These are phyloP conservation scores for Diaporthe batatas DNA, from an alignment of 2,329 filamentous ascomycete species.

Conservation along the genomic window DNA sequence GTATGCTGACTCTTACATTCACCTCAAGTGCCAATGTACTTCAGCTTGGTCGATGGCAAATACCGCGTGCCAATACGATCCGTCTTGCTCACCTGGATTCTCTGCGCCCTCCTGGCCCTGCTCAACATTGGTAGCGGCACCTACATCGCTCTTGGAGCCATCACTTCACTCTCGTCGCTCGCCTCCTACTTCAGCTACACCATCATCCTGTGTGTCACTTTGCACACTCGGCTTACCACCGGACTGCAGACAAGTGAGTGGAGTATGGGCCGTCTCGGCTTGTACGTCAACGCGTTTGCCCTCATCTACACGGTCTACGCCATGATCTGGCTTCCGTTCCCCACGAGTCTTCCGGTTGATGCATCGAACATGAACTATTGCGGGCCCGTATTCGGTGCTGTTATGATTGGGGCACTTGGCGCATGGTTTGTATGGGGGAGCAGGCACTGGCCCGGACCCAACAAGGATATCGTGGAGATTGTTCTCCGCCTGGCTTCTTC, in stretches of 20 bases:
- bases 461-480: constrained; percentile 3
- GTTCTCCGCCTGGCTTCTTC: not conserved
- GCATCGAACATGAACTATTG: not conserved
- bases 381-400: not conserved
- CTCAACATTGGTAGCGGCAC: not conserved
- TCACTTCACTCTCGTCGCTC: not conserved
- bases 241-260: not conserved
- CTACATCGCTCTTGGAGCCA: not conserved
- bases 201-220: not conserved
- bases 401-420: not conserved
- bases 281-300: not conserved
- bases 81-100: not conserved
- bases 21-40: not conserved
- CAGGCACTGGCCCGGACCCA: not conserved
- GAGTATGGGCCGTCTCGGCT: not conserved
- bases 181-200: not conserved
- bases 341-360: not conserved
- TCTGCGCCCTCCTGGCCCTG: not conserved
- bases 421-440: not conserved
- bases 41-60: not conserved
- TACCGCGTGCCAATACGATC: not conserved
- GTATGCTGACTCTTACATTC: not conserved
- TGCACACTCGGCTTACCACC: not conserved
- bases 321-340: not conserved
- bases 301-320: not conserved